Percentiles rank a stretch among this genome's conserved stretches.
phyloP scores from a whole-genome alignment of 345 rosid species.

The Salix suchowensis region DNA sequence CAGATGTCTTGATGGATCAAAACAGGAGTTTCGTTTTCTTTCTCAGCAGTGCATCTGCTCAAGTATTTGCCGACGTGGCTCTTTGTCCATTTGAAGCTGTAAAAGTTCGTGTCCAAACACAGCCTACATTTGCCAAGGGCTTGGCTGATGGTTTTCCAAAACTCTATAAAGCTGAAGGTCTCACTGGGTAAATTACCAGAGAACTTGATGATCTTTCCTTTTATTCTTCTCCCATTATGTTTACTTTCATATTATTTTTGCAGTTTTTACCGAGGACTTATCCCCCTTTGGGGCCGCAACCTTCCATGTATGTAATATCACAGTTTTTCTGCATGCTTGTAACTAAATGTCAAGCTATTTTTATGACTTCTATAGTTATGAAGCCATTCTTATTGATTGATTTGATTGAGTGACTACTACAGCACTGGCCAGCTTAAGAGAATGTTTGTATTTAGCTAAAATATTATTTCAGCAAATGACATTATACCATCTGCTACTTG shows the following conservation, averaged over 20 bases:
- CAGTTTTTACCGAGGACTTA: constrained; percentile 38
- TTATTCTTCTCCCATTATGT: constrained; percentile 10
- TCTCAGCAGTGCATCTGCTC: constrained; percentile 65
- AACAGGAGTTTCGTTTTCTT: constrained; percentile 43
- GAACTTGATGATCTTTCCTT: constrained; percentile 3
- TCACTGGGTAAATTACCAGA: constrained; percentile 39
- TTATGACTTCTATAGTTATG: too few relatives aligned
- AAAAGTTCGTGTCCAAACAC: constrained; percentile 65
- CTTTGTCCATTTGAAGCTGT: constrained; percentile 67
- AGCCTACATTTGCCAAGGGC: constrained; percentile 55
- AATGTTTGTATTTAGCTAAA: too few relatives aligned
- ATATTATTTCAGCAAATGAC: too few relatives aligned
- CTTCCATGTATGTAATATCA: constrained; percentile 38
- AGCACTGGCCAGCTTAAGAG: too few relatives aligned
- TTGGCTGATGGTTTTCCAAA: constrained; percentile 57
- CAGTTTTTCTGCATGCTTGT: not conserved
- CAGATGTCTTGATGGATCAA: constrained; percentile 35
- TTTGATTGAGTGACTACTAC: too few relatives aligned
- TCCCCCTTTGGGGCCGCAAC: constrained; percentile 43
- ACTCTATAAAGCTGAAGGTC: constrained; percentile 48
- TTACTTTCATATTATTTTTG: constrained; percentile 10
- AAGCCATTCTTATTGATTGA: too few relatives aligned
- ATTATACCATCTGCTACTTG: not conserved
- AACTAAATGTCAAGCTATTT: not conserved
- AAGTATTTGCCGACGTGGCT: constrained; percentile 61